Conservation (phyloP, 2,329 filamentous ascomycete species). For the Colletotrichum sp. region DNA sequence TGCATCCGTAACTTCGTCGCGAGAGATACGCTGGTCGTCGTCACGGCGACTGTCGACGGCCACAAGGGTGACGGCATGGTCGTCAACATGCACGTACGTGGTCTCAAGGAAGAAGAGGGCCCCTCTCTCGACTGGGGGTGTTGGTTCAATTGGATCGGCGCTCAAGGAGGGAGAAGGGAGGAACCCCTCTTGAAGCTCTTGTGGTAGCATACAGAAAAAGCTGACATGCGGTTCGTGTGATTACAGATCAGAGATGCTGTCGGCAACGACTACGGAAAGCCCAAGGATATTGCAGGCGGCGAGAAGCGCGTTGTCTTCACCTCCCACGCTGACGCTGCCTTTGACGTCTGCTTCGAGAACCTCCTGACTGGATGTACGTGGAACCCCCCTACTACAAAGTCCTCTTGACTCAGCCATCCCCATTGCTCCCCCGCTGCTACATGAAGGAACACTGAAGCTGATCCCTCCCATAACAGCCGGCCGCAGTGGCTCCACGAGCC, state of each 20-base stretch:
- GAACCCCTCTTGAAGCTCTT: background rate
- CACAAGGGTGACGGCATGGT: conserved; percentile 87
- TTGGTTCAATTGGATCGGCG: background rate
- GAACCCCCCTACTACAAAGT: background rate
- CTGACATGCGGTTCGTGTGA: conserved; percentile 7
- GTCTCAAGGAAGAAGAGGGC: background rate
- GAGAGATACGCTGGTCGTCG: conserved; percentile 91
- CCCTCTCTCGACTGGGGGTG: background rate
- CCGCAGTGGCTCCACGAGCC: conserved; percentile 55
- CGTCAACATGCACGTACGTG: conserved; percentile 88
- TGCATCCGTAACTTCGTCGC: conserved; percentile 97
- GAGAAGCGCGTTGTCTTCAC: conserved; percentile 95
- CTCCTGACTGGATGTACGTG: conserved; percentile 71
- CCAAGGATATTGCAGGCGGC: conserved; percentile 90
- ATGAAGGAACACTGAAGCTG: conserved; percentile 16
- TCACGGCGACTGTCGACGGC: conserved; percentile 89
- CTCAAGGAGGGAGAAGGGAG: background rate
- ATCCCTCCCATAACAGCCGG: conserved; percentile 30
- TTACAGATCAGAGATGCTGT: conserved; percentile 89
- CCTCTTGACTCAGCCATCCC: background rate
- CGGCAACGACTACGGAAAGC: conserved; percentile 93
- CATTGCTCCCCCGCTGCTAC: background rate
- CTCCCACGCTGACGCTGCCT: conserved; percentile 86
- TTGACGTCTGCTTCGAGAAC: conserved; percentile 98
- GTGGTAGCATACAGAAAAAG: background rate